Conservation (phyloP, 2,329 filamentous ascomycete genomes). For the Cryphonectria naterciae region DNA sequence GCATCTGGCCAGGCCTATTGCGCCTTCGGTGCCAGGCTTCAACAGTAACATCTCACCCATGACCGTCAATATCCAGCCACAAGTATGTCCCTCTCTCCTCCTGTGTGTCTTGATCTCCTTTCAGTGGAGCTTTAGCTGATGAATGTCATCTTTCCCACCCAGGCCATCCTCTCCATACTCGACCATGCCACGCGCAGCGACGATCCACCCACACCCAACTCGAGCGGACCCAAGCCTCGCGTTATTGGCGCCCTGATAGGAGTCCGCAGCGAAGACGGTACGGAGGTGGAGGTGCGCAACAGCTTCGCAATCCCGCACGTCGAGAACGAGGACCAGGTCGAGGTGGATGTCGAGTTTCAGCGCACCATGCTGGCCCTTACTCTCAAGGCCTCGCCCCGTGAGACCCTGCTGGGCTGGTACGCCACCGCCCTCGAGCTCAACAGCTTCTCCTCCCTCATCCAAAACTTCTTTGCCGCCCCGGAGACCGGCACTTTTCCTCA, state of each 20-base stretch:
- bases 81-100: slow-evolving; percentile 61
- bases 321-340: slow-evolving; percentile 97
- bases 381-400: slow-evolving; percentile 90
- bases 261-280: slow-evolving; percentile 92
- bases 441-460: slow-evolving; percentile 96
- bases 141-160: slow-evolving; percentile 6
- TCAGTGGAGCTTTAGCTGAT: not conserved
- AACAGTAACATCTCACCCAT: slow-evolving; percentile 89
- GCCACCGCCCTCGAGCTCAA: slow-evolving; percentile 96
- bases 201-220: slow-evolving; percentile 44
- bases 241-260: slow-evolving; percentile 97
- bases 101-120: slow-evolving; percentile 4
- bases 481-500: slow-evolving; percentile 97
- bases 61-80: slow-evolving; percentile 91
- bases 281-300: slow-evolving; percentile 92
- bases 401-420: slow-evolving; percentile 97
- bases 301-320: slow-evolving; percentile 98
- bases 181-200: slow-evolving; percentile 95
- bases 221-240: slow-evolving; percentile 79
- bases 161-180: slow-evolving; percentile 77
- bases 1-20: slow-evolving; percentile 90
- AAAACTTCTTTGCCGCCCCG: slow-evolving; percentile 98
- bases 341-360: slow-evolving; percentile 99
- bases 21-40: slow-evolving; percentile 76
- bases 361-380: slow-evolving; percentile 98